A percentile compares a stretch with the other conserved stretches of the same genome.
phyloP scores from a whole-genome alignment of 495 filamentous ascomycete genomes.

The Friedmanniomyces simplex region DNA sequence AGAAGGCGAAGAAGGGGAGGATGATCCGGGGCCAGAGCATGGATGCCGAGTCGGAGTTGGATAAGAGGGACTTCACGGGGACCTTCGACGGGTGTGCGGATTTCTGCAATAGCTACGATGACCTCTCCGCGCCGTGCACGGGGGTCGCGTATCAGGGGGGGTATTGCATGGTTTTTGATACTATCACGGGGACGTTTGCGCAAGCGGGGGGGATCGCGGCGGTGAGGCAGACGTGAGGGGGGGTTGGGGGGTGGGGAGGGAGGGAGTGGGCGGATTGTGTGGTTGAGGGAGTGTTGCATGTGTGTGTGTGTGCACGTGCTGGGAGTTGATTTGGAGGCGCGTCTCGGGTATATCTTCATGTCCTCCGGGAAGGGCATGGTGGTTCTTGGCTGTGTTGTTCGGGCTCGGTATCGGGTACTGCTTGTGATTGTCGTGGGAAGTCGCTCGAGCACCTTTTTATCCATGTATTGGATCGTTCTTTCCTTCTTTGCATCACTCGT shows the following conservation, averaged over 20 bases:
- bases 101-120: conserved; percentile 8
- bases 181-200: conserved; percentile 9
- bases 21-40: too few relatives aligned
- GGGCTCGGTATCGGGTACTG: too few relatives aligned
- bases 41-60: neutral
- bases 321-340: too few relatives aligned
- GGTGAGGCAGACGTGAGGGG: neutral
- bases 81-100: conserved; percentile 2
- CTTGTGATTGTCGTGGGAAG: too few relatives aligned
- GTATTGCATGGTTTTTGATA: conserved; percentile 10
- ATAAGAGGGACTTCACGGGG: conserved; percentile 7
- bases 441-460: neutral
- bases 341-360: too few relatives aligned
- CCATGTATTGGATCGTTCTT: neutral
- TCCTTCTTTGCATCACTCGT: neutral
- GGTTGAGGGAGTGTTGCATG: too few relatives aligned
- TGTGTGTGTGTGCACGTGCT: too few relatives aligned
- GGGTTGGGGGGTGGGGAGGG: neutral
- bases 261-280: neutral
- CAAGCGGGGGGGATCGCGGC: neutral
- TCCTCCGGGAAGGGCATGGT: too few relatives aligned
- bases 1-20: neutral
- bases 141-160: conserved; percentile 1
- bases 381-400: too few relatives aligned
- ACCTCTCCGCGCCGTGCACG: neutral